Base-by-base conservation (phyloP, 148 eudicot genomes). In the Polygonum maritimum region DNA sequence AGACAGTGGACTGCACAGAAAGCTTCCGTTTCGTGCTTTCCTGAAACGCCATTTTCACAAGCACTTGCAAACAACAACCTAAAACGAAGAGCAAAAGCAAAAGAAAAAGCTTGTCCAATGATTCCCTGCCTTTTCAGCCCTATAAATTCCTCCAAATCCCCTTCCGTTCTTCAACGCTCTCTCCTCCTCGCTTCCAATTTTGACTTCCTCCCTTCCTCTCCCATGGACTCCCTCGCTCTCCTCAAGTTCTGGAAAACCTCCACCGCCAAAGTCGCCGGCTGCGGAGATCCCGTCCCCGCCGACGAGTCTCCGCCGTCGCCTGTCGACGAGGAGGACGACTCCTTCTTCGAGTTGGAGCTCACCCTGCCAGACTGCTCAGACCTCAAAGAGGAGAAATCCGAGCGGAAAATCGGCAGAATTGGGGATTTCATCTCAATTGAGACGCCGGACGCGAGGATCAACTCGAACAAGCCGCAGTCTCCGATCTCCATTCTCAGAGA, bases 211-310 rank as follows among this genome's bases (percentile, higher is more conserved):
- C 67, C 16, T 41, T 47, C 16, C 77, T 54, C 71, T 5, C 49
- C 75, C 70, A 92, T 90, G 94, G 89, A 87, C 73, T 74, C 84
- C 7, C 65, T 87, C 13, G 79, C 85, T n/a, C 26, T 88, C 3
- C 85, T 90, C 41, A 88, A 90, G 62, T 88, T 92, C 88, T 87
- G 97, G 97, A 83, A 85, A 76, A 58, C 82, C 33, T 73, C 83
- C 67, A 76, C 52, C 7, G 48, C 83, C 5, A 80, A 63, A 76
- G 74, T 79, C 51, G 80, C 71, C 38, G 71, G 71, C 15, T 67
- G 38, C 45, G 71, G 45, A 1, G 71, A 67, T 38, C n/a, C 71
- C 16, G 16, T 38, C 19, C 41, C 71, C 71, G 71, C 81, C 12
- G 5, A 33, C 54, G 40, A 63, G 26, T 40, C 3, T 21, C 63